Conservation (phyloP, 257 asterid genomes). For the Ophiorrhiza pumila region DNA sequence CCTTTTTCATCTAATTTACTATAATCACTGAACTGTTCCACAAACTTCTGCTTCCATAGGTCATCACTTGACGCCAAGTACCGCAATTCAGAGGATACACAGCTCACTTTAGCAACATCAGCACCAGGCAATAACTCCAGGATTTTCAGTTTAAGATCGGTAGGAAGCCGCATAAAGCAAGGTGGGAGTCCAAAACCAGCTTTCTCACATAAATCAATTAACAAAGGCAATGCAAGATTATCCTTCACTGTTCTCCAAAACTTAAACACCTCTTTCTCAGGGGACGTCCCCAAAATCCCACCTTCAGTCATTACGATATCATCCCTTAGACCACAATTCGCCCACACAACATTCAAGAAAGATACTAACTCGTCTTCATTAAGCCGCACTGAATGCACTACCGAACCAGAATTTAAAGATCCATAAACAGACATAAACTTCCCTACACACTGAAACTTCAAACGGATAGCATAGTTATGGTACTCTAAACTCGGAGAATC, state of each 20-base stretch:
- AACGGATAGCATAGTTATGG: slow-evolving; percentile 25
- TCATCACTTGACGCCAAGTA: slow-evolving; percentile 64
- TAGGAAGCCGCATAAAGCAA: slow-evolving; percentile 70
- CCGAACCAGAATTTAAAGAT: slow-evolving; percentile 34
- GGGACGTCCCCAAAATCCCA: slow-evolving; percentile 23
- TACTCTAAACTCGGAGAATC: not conserved
- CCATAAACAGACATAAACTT: slow-evolving; percentile 60
- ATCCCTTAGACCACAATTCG: slow-evolving; percentile 58
- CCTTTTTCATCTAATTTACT: slow-evolving; percentile 22
- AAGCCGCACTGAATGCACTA: slow-evolving; percentile 33
- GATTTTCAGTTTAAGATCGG: slow-evolving; percentile 70
- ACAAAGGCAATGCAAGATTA: slow-evolving; percentile 67
- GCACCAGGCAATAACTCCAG: slow-evolving; percentile 64
- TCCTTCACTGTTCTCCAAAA: slow-evolving; percentile 84
- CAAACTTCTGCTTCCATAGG: slow-evolving; percentile 66
- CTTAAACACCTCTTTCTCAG: slow-evolving; percentile 63
- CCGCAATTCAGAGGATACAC: slow-evolving; percentile 54
- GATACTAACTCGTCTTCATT: slow-evolving; percentile 60
- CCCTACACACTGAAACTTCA: slow-evolving; percentile 70
- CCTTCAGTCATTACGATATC: slow-evolving; percentile 21
- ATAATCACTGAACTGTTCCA: slow-evolving; percentile 43
- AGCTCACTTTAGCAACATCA: slow-evolving; percentile 59
- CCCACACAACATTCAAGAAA: slow-evolving; percentile 76
- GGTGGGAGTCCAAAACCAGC: slow-evolving; percentile 69
- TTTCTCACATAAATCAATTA: slow-evolving; percentile 73